Conservation (phyloP, 2,329 filamentous ascomycete species). For the Fusarium sp. region DNA sequence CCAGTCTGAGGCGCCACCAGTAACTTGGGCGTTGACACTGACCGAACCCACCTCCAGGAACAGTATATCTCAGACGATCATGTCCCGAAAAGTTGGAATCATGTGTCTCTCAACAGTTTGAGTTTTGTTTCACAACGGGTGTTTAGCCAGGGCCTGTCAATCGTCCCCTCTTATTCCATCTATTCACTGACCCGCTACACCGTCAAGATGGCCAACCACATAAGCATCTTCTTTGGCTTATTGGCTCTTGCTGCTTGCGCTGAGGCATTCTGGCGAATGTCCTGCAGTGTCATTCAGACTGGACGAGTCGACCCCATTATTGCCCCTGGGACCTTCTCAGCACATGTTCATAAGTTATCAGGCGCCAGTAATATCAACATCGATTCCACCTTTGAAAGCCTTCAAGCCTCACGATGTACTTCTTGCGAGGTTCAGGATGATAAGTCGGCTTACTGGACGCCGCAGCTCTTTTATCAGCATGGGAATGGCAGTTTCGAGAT, state of each 20-base stretch:
- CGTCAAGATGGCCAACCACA: conserved; percentile 22
- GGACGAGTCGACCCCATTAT: conserved; percentile 37
- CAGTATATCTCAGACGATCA: conserved; percentile 28
- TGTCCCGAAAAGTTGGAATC: conserved; percentile 3
- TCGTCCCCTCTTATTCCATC: conserved; percentile 13
- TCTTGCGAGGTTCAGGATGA: conserved; percentile 40
- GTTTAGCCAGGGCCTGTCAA: conserved; percentile 17
- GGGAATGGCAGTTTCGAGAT: conserved; percentile 37
- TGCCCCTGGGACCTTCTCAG: conserved; percentile 30
- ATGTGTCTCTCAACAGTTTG: not conserved
- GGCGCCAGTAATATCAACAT: conserved; percentile 38
- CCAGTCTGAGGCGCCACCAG: not conserved
- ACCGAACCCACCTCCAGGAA: not conserved
- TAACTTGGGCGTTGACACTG: conserved; percentile 5
- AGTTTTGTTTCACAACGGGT: conserved; percentile 4
- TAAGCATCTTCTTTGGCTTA: conserved; percentile 14
- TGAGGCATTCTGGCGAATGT: conserved; percentile 41
- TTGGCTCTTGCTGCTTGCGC: conserved; percentile 14
- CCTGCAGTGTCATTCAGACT: conserved; percentile 38
- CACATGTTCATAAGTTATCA: conserved; percentile 38
- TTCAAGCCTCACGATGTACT: conserved; percentile 36
- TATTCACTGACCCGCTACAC: not conserved
- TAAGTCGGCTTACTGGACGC: conserved; percentile 41
- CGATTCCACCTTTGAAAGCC: conserved; percentile 20
- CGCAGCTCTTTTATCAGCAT: conserved; percentile 37